These are phyloP conservation scores for Prunus persica DNA, from an alignment of 306 rosid genomes.

Conservation along the genomic window DNA sequence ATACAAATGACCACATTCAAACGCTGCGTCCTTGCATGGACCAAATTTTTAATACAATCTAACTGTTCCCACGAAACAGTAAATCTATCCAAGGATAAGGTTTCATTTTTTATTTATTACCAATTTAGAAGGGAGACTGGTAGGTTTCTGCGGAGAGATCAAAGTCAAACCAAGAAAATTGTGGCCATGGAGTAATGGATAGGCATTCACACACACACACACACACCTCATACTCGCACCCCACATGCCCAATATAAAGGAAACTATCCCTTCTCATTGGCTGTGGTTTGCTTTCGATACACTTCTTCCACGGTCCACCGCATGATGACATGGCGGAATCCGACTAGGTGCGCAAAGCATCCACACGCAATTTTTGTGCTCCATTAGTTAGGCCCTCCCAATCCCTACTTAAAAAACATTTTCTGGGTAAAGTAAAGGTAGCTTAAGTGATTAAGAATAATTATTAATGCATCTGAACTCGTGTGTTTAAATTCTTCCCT, in stretches of 20 bases:
- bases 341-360: not conserved
- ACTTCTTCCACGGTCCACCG: not conserved
- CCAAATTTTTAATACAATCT: not conserved
- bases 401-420: not conserved
- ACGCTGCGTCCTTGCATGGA: not conserved
- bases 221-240: not conserved
- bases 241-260: slow-evolving; percentile 12
- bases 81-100: not conserved
- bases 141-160: not conserved
- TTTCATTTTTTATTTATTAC: not conserved
- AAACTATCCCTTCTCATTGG: not conserved
- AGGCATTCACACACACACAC: not conserved
- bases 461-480: rapidly evolving
- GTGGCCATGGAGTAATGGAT: not conserved
- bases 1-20: not conserved
- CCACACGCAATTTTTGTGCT: not conserved
- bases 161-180: not conserved
- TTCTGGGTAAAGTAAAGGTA: not conserved
- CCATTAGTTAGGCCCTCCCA: not conserved
- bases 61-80: not conserved
- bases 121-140: not conserved
- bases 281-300: not conserved
- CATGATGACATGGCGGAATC: not conserved
- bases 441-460: no score
- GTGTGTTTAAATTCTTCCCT: no score